Percentiles rank a stretch among this genome's conserved stretches.
phyloP scores from a whole-genome alignment of 352 stramenopile genomes.

The Pythium angustatum region DNA sequence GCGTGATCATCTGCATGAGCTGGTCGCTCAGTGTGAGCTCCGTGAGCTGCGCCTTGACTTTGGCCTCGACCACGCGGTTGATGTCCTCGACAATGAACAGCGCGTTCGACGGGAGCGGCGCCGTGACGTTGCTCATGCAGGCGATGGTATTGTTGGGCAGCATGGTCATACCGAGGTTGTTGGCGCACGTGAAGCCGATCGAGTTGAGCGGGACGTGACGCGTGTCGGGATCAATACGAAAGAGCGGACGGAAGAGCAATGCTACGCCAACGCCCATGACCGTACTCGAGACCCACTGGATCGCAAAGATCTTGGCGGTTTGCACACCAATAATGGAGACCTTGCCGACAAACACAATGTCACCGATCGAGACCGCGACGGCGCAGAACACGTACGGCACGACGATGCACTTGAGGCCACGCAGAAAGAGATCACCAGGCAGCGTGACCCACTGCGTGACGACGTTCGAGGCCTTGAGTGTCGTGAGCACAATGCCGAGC shows the following conservation, averaged over 20 bases:
- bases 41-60: constrained; percentile 47
- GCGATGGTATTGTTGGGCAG: constrained; percentile 7
- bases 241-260: constrained; percentile 53
- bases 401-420: constrained; percentile 69
- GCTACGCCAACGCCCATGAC: constrained; percentile 49
- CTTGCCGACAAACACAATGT: constrained; percentile 74
- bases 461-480: constrained; percentile 39
- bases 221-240: constrained; percentile 31
- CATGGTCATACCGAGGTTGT: constrained; percentile 33
- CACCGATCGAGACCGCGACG: constrained; percentile 66
- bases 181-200: constrained; percentile 47
- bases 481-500: constrained; percentile 45
- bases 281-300: constrained; percentile 49
- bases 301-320: constrained; percentile 60
- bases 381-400: constrained; percentile 81
- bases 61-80: constrained; percentile 49
- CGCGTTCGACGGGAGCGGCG: not conserved
- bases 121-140: constrained; percentile 23
- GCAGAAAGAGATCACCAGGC: constrained; percentile 69
- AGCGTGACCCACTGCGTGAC: constrained; percentile 55
- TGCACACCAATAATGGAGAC: constrained; percentile 60
- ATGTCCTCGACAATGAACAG: constrained; percentile 32
- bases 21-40: constrained; percentile 53
- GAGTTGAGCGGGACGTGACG: constrained; percentile 27
- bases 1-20: constrained; percentile 51